Evolutionary conservation across 192 early-diverging fungal species (phyloP), one percentile per base, ranked within the genome.

Genomic region (Backusella tarrabulga): DNA sequence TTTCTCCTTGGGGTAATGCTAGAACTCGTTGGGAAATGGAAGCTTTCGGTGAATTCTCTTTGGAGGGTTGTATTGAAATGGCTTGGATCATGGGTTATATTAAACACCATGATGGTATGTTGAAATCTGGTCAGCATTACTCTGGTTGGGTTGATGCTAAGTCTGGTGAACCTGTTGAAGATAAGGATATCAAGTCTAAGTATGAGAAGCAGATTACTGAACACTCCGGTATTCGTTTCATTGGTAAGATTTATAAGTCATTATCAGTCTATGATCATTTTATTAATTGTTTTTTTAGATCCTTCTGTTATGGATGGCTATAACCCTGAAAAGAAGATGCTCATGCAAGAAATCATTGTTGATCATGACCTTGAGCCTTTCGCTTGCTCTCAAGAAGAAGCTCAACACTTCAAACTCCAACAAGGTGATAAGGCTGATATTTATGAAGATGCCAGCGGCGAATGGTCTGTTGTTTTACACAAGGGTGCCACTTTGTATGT

Each of bases 21-120:
- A 88, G 95, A 75, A 98, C 96, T 70, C 94, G 97, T 73, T 98
- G 97, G 97, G 96, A 98, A 81, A 95, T 98, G 89, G 97, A 98
- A 85, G 91, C 95, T 52, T 85, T 88, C 69, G 95, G 96, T 76
- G 89, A 95, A 82, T 92, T 96, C 86, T 95, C 93, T 38, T 87
- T 96, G 38, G 92, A 94, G 72, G 95, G 97, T 19, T 96, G 94
- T 81, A 96, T 98, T 77, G 97, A 98, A 84, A 92, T 98, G 91
- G 95, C 97, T 8, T 97, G 97, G 95, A 94, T 98, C 84, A 97
- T 98, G 97, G 95, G 95, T 54, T 92, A 92, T 74, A 95, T 98
- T 85, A 94, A 91, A 81, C 95, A 94, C 79, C 90, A 91, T 81
- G 92, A 92, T 73, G 95, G 95, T 60, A 88, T 89, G 34, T 87